Evolutionary conservation across 164 flowering plant genomes (phyloP), one percentile per base, ranked within the genome.

Genomic region (Echeveria elegans): DNA sequence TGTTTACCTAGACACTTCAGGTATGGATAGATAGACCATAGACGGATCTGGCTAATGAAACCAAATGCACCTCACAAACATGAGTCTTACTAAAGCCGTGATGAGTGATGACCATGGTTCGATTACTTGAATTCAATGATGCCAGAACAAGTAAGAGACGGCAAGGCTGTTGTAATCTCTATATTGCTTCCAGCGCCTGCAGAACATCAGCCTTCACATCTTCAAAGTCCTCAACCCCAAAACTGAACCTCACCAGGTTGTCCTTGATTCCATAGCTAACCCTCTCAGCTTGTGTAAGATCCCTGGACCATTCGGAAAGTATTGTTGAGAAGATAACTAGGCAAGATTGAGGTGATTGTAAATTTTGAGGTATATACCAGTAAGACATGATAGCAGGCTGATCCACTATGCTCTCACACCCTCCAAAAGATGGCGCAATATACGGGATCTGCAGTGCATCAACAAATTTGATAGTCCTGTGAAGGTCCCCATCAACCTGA

Each of bases 301-400:
- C 98, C 98, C 98, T 93, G 82, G 69, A 58, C 23, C 61, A 4
- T 12, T 24, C 9, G 16, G n/a, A 8, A 32, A 59, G 31, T 26
- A 34, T 3, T 34, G 37, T 34, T 34, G 37, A 34, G 19, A 45
- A 45, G 16, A n/a, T 45, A 16, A 45, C 50, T 15, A 2, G 50
- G 50, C 15, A 65, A 0, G 7, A 34, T 34, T 34, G n/a, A n/a
- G n/a, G n/a, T n/a, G n/a, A n/a, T n/a, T n/a, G n/a, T n/a, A 34
- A 34, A 34, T 34, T 34, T 3, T 34, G 18, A 16, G 47, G 3
- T 43, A 26, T 45, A 30, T 81, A 91, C 99, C 97, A 94, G 80
- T 92, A 95, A 59, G 99, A 95, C 99, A 95, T 92, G 40, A 95
- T 82, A 4, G 97, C 90, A 19, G 97, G 99, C 77, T 83, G 99